Evolutionary conservation across 352 stramenopile genomes (phyloP).

Genomic region (Globisporangium echinulatum): DNA sequence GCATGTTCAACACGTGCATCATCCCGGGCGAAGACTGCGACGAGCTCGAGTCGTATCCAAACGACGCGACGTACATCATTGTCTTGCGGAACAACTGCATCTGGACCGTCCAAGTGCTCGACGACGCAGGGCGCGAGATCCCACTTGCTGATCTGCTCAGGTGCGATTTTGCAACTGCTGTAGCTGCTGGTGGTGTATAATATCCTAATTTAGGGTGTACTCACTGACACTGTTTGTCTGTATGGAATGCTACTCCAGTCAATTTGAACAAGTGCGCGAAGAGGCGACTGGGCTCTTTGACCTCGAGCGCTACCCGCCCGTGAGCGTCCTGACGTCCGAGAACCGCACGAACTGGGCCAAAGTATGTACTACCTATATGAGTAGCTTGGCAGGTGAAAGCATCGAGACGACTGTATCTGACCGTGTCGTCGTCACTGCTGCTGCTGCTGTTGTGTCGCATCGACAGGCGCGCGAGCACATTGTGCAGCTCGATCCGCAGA

Average conservation of each 20-base stretch:
- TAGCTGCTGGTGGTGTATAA: neutral
- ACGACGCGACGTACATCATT: constrained; percentile 89
- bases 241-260: constrained; percentile 16
- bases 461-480: constrained; percentile 71
- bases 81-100: constrained; percentile 91
- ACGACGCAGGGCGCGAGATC: constrained; percentile 64
- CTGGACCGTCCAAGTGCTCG: constrained; percentile 75
- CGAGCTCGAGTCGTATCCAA: constrained; percentile 84
- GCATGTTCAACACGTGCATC: constrained; percentile 96
- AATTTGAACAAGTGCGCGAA: constrained; percentile 81
- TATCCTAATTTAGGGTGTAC: neutral
- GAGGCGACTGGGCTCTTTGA: constrained; percentile 84
- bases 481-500: constrained; percentile 76
- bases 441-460: neutral
- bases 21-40: constrained; percentile 89
- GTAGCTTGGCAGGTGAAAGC: no score
- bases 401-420: neutral
- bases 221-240: neutral
- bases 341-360: constrained; percentile 94
- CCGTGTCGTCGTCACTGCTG: neutral
- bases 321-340: constrained; percentile 93
- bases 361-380: constrained; percentile 25
- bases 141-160: constrained; percentile 71
- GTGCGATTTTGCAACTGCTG: constrained; percentile 11
- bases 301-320: constrained; percentile 76